Evolutionary conservation across 352 stramenopile genomes (phyloP).

Genomic region (Phytophthora cajani): DNA sequence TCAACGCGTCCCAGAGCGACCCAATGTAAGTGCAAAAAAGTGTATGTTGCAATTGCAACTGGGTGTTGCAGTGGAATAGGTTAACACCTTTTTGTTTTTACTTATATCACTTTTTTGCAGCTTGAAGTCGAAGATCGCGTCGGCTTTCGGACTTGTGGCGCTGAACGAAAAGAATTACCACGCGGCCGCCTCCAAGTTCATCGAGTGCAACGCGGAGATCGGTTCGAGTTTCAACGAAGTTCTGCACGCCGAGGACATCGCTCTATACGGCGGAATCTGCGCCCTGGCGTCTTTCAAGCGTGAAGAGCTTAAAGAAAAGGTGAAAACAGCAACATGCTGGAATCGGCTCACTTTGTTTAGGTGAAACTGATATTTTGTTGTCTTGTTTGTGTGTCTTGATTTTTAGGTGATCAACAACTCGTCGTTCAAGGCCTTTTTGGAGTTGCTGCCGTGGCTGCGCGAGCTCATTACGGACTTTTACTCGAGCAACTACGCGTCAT

Average conservation of each 20-base stretch:
- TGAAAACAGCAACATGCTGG: constrained; percentile 7
- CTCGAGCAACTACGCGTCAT: constrained; percentile 86
- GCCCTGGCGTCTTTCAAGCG: constrained; percentile 87
- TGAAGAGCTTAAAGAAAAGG: constrained; percentile 80
- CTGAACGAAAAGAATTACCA: constrained; percentile 87
- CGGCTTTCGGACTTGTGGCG: constrained; percentile 79
- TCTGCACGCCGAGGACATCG: constrained; percentile 87
- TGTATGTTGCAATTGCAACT: background rate
- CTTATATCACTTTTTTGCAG: constrained; percentile 41
- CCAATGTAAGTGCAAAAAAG: constrained; percentile 50
- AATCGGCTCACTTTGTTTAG: too few relatives aligned
- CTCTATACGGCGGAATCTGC: constrained; percentile 86
- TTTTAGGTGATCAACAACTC: constrained; percentile 86
- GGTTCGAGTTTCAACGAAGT: constrained; percentile 85
- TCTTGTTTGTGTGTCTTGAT: background rate
- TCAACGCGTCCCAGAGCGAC: constrained; percentile 72
- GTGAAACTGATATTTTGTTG: background rate
- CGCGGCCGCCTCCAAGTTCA: constrained; percentile 78
- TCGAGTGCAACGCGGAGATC: constrained; percentile 83
- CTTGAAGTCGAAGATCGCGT: constrained; percentile 84
- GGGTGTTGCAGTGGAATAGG: background rate
- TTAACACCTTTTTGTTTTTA: constrained; percentile 7
- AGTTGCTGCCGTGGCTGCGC: constrained; percentile 85
- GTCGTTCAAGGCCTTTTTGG: constrained; percentile 89
- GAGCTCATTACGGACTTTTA: constrained; percentile 91